A percentile compares a stretch with the other conserved stretches of the same genome.
These are phyloP conservation scores for Cornus suecica DNA, from an alignment of 148 eudicot species.

Conservation along the genomic window DNA sequence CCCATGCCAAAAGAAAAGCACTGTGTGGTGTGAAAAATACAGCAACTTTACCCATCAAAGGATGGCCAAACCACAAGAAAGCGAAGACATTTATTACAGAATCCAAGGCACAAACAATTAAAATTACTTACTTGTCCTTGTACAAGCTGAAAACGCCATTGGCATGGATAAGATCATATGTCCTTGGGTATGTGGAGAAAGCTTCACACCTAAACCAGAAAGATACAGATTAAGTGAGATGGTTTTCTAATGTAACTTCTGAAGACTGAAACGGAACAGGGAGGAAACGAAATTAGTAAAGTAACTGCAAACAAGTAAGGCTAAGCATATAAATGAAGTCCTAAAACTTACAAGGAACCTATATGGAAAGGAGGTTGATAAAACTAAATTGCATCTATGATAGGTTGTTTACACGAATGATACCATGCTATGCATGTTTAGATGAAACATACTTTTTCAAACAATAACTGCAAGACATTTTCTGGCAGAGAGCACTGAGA, in stretches of 20 bases:
- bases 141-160: slow-evolving; percentile 41
- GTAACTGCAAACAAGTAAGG: not conserved
- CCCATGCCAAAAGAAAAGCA: not conserved
- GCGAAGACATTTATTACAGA: not conserved
- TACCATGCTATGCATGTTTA: not conserved
- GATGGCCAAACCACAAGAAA: not conserved
- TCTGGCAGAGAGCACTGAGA: not conserved
- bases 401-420: not conserved
- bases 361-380: not conserved
- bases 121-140: slow-evolving; percentile 37
- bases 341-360: too few relatives aligned
- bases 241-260: not conserved
- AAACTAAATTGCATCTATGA: not conserved
- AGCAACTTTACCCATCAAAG: not conserved
- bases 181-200: slow-evolving; percentile 48
- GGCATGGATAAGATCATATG: slow-evolving; percentile 48
- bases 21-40: not conserved
- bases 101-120: not conserved
- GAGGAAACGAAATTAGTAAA: not conserved
- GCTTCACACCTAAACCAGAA: slow-evolving; percentile 41
- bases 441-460: not conserved
- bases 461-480: not conserved
- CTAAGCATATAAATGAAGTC: not conserved
- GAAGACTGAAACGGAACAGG: not conserved
- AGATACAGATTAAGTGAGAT: not conserved